phyloP scores from a whole-genome alignment of 441 rosid species.

The Arabidopsis hybrid region DNA sequence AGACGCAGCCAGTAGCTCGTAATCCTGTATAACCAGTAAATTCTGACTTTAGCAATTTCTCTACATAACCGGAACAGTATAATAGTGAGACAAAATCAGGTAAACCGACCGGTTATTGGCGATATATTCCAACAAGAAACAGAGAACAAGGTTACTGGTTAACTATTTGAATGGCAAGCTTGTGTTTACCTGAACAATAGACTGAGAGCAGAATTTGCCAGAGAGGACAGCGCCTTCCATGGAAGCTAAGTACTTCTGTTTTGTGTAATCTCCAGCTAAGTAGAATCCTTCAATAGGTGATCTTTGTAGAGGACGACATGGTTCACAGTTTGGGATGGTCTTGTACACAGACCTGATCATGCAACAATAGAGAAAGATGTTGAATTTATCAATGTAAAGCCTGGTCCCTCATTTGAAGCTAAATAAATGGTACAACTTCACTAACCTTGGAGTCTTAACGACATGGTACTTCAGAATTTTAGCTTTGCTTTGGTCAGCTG shows the following conservation, averaged over 20 bases:
- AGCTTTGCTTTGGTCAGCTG: constrained; percentile 92
- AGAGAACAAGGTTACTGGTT: not conserved
- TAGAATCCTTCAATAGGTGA: constrained; percentile 90
- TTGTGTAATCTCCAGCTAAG: constrained; percentile 92
- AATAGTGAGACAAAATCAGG: not conserved
- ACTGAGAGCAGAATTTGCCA: constrained; percentile 88
- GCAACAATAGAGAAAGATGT: constrained; percentile 13
- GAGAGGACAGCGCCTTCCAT: constrained; percentile 99
- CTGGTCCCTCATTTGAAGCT: not conserved
- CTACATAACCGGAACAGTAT: not conserved
- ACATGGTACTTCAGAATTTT: constrained; percentile 87
- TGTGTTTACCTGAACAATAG: constrained; percentile 72
- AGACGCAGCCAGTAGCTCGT: constrained; percentile 53
- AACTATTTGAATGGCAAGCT: constrained; percentile 14
- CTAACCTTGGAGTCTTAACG: constrained; percentile 92
- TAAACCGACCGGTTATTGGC: not conserved
- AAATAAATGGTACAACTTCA: not conserved
- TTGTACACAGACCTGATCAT: constrained; percentile 87
- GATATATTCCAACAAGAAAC: not conserved
- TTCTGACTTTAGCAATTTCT: not conserved
- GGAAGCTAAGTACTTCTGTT: constrained; percentile 95
- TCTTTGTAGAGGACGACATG: constrained; percentile 90
- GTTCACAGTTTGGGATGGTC: constrained; percentile 87
- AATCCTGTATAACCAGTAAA: constrained; percentile 60
- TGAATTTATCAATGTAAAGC: not conserved